Base-by-base conservation (phyloP, 163 green algal species). In the Scenedesmus sp. region DNA sequence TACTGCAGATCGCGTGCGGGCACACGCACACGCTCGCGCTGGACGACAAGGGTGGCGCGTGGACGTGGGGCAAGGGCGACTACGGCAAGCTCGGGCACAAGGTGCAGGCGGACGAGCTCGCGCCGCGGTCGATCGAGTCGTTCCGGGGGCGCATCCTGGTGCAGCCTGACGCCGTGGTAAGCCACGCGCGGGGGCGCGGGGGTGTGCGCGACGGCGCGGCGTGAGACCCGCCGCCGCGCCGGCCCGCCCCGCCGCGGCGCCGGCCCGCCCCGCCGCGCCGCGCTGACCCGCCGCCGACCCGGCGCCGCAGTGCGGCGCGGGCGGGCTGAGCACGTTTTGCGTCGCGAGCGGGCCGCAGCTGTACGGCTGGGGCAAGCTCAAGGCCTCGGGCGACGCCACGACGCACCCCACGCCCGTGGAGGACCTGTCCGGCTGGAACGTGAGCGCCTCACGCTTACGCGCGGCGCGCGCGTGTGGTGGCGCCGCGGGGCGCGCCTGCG, bases 291-390 rank as follows among this genome's bases (percentile, higher is more conserved):
- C 22, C 18, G 2, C 58, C 39, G 39, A 6, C 7, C 39, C 39
- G n/a, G 26, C 54, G 6, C 36, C 57, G 28, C 79, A 90, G 79
- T 76, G 96, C n/a, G 93, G 84, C 6, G 93, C 93, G 1, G 93
- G 94, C 50, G 56, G 64, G 73, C 89, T 79, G 2, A 57, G 66
- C 34, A 86, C 79, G 18, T 89, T 91, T 66, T 87, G 80, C 77
- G 80, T 76, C 7, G 75, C 57, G 11, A 77, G 83, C 7, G 83
- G 82, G 33, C 62, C 78, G 2, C 83, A 89, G 80, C 75, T 98
- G 56, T 97, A 95, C 83, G 86, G 85, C 3, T 98, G 94, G 89
- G 96, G 96, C 82, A 97, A 97, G 87, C 79, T 98, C 26, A 98
- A 99, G 88, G 81, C 85, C 28, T 83, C 75, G 28, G 90, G 89